Evolutionary conservation across 2,329 filamentous ascomycete species (phyloP).

Genomic region (Blastomyces emzantsi): DNA sequence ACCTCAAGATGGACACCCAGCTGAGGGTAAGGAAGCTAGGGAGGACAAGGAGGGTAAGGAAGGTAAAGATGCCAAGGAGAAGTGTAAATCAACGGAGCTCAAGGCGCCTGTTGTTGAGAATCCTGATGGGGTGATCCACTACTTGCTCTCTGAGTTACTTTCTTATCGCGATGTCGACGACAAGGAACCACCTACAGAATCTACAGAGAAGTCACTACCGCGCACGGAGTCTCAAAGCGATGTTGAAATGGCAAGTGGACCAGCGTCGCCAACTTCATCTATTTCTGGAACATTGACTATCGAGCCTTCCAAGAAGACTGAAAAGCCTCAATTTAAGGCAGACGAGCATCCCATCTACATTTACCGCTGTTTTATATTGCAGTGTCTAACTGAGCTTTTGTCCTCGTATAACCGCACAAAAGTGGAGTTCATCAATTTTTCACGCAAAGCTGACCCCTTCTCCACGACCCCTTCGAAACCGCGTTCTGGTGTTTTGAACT

Average conservation of each 20-base stretch:
- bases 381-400: slow-evolving; percentile 81
- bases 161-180: slow-evolving; percentile 91
- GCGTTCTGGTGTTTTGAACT: slow-evolving; percentile 84
- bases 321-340: slow-evolving; percentile 73
- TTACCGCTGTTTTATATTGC: slow-evolving; percentile 89
- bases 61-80: slow-evolving; percentile 21
- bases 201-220: slow-evolving; percentile 19
- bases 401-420: slow-evolving; percentile 91
- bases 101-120: slow-evolving; percentile 84
- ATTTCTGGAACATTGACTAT: slow-evolving; percentile 19
- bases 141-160: slow-evolving; percentile 81
- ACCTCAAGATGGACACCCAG: slow-evolving; percentile 12
- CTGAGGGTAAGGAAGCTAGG: slow-evolving; percentile 10
- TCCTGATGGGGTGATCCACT: slow-evolving; percentile 90
- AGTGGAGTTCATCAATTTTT: slow-evolving; percentile 99
- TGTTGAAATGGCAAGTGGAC: slow-evolving; percentile 43
- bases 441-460: slow-evolving; percentile 75
- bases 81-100: slow-evolving; percentile 54
- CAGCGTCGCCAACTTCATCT: slow-evolving; percentile 28
- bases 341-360: slow-evolving; percentile 95
- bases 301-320: slow-evolving; percentile 46
- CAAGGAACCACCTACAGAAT: slow-evolving; percentile 46
- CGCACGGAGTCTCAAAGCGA: slow-evolving; percentile 33
- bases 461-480: slow-evolving; percentile 88
- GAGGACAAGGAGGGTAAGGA: slow-evolving; percentile 11